These are phyloP conservation scores for Paradendryphiella salina DNA, from an alignment of 2,329 filamentous ascomycete genomes.

Conservation along the genomic window DNA sequence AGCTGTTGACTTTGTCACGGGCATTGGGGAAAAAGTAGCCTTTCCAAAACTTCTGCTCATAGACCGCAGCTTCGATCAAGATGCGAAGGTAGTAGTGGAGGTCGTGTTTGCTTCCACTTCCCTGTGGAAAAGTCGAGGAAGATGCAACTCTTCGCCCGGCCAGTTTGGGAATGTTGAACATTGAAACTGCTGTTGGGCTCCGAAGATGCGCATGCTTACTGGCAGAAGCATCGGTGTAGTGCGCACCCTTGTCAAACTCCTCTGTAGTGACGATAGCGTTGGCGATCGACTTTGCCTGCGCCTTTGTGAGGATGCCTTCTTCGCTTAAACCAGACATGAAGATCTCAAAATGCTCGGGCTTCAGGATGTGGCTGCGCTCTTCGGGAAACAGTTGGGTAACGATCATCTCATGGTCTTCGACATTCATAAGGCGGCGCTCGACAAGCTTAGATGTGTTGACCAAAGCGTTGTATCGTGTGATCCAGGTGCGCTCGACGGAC, in stretches of 20 bases:
- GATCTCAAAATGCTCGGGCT: slow-evolving; percentile 14
- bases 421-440: slow-evolving; percentile 3
- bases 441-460: slow-evolving; percentile 2
- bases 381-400: slow-evolving; percentile 12
- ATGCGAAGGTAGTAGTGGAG: slow-evolving; percentile 7
- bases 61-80: slow-evolving; percentile 23
- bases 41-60: slow-evolving; percentile 17
- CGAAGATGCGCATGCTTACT: background rate
- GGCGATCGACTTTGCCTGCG: background rate
- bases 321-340: slow-evolving; percentile 8
- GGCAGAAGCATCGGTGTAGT: background rate
- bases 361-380: slow-evolving; percentile 2
- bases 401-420: slow-evolving; percentile 15
- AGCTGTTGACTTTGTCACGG: slow-evolving; percentile 4
- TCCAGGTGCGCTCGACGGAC: slow-evolving; percentile 12
- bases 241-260: slow-evolving; percentile 8
- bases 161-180: slow-evolving; percentile 10
- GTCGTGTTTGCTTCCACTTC: background rate
- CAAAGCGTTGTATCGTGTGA: slow-evolving; percentile 12
- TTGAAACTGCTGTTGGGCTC: background rate
- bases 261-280: slow-evolving; percentile 1
- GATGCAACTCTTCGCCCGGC: background rate
- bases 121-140: background rate
- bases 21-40: slow-evolving; percentile 19
- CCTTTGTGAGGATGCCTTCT: slow-evolving; percentile 11